Percentiles rank a stretch among this genome's conserved stretches.
These are phyloP conservation scores for thale cress (Arabidopsis thaliana) DNA, from an alignment of 345 rosid species.

Conservation along the genomic window DNA sequence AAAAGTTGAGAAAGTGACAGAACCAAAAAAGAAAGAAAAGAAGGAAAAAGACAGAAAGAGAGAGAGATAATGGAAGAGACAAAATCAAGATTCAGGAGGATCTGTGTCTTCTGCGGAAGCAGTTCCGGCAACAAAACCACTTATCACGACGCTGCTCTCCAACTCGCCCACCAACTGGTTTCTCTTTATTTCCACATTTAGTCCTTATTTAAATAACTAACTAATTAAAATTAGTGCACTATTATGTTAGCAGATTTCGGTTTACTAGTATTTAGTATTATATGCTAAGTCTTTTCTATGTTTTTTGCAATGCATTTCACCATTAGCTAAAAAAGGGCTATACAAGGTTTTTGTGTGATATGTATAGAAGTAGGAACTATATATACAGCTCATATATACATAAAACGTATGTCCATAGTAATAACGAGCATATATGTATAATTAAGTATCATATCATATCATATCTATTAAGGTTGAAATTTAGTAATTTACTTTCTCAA, in stretches of 20 bases:
- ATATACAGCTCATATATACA: neutral
- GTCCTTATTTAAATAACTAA: neutral
- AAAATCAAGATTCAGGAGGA: slow-evolving; percentile 45
- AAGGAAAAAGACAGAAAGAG: slow-evolving; percentile 37
- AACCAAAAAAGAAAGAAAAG: neutral
- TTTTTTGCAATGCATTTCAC: neutral
- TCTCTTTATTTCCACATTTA: slow-evolving; percentile 15
- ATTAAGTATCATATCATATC: neutral
- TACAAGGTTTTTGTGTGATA: neutral
- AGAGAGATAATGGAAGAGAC: slow-evolving; percentile 44
- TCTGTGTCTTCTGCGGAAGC: slow-evolving; percentile 51
- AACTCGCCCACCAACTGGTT: slow-evolving; percentile 44
- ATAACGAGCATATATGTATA: neutral
- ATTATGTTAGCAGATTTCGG: slow-evolving; percentile 5
- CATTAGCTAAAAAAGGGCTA: neutral
- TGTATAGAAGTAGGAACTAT: neutral
- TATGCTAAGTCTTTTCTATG: neutral
- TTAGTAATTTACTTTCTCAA: neutral
- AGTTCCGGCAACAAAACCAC: slow-evolving; percentile 45
- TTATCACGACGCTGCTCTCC: slow-evolving; percentile 49
- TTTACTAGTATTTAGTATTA: neutral
- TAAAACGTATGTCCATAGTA: slow-evolving; percentile 12
- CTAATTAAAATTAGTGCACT: neutral
- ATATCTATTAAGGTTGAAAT: neutral
- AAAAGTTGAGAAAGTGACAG: slow-evolving; percentile 37